phyloP scores from a whole-genome alignment of 2,329 filamentous ascomycete genomes.

The Elsinoe australis region DNA sequence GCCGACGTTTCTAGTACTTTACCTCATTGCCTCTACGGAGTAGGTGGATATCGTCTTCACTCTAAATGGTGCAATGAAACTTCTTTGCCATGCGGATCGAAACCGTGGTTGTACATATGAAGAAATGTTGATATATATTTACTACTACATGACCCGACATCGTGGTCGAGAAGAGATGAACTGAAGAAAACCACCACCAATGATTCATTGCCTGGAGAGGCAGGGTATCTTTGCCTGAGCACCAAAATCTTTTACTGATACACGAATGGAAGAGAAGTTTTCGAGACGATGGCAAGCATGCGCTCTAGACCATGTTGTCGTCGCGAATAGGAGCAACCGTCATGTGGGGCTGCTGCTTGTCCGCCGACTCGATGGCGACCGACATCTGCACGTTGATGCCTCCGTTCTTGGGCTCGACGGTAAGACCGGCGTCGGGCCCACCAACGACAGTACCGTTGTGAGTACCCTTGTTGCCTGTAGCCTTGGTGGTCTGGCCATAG shows the following conservation, averaged over 20 bases:
- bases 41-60: no score
- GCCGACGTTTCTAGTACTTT: no score
- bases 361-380: background rate
- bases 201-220: background rate
- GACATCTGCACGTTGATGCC: constrained; percentile 4
- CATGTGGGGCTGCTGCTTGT: background rate
- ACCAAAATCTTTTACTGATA: background rate
- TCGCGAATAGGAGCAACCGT: background rate
- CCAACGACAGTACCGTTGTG: background rate
- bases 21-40: no score
- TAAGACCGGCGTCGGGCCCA: background rate
- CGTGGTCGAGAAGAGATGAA: background rate
- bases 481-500: constrained; percentile 12
- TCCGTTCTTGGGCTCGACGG: background rate
- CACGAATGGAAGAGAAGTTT: background rate
- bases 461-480: constrained; percentile 3
- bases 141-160: background rate
- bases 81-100: no score
- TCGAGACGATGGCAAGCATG: background rate
- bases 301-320: background rate
- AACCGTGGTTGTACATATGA: no score
- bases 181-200: background rate
- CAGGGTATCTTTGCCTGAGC: background rate
- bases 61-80: no score
- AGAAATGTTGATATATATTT: no score